Evolutionary conservation across 2,329 filamentous ascomycete species (phyloP), one percentile per base, ranked within the genome.

Genomic region (Fusarium phyllophilum): DNA sequence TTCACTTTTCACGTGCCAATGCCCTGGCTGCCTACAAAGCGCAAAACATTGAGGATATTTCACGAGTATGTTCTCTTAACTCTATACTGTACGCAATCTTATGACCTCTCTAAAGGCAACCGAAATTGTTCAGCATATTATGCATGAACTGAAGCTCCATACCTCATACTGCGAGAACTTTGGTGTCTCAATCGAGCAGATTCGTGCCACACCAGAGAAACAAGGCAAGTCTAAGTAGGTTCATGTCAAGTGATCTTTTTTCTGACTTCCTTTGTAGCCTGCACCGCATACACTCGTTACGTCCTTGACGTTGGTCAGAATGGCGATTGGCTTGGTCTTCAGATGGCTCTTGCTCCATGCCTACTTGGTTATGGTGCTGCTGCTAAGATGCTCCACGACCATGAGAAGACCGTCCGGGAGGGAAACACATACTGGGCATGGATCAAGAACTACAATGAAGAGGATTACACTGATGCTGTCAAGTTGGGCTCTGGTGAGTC

Each of bases 301-400:
- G 92, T 97, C 33, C 90, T 98, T 62, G 96, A 98, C 78, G 88
- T 97, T 26, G 96, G 96, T 12, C 91, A 94, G 76, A 94, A 93
- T 4, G 91, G 96, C 79, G 95, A 97, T 84, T 97, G 92, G 91
- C 86, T 98, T 49, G 95, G 92, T 8, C 88, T 98, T 15, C 94
- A 97, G 78, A 86, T 98, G 70, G 92, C 94, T 9, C 87, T 98
- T 61, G 91, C 95, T 20, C 95, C 96, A 0, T 98, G 96, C 80
- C 86, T 97, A 38, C 88, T 98, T n/a, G 96, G 96, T 46, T 98
- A 98, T 81, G 92, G 92, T 15, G 89, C 90, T 63, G 93, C 97
- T 68, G 96, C 94, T 11, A 87, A 88, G 77, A 89, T 94, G 77
- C 86, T 97, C 7, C 87, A 91, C 76, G 85, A 85, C 20, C 91